A percentile compares a stretch with the other conserved stretches of the same genome.
phyloP scores from a whole-genome alignment of 225 moss, liverwort and hornwort genomes.

The Pseudisothecium myosuroides region DNA sequence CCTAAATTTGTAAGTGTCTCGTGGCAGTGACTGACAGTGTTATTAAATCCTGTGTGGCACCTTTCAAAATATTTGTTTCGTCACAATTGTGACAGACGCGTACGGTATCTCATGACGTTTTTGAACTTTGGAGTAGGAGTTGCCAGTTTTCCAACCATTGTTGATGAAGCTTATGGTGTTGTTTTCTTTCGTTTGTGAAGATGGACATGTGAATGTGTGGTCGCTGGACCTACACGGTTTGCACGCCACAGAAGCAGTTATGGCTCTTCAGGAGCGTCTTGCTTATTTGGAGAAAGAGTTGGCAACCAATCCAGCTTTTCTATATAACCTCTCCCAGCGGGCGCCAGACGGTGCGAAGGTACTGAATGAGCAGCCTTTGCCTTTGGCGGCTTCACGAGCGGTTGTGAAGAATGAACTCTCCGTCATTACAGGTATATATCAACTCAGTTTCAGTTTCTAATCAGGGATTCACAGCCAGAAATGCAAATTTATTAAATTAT shows the following conservation, averaged over 20 bases:
- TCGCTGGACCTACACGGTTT: conserved; percentile 51
- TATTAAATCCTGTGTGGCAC: not conserved
- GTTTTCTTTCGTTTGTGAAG: not conserved
- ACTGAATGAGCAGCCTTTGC: conserved; percentile 2
- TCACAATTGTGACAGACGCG: not conserved
- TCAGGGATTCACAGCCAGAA: not conserved
- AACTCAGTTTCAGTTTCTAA: not conserved
- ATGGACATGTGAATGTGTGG: conserved; percentile 33
- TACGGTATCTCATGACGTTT: not conserved
- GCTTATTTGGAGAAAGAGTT: conserved; percentile 34
- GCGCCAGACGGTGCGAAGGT: not conserved
- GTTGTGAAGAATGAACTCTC: conserved; percentile 24
- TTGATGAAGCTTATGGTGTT: not conserved
- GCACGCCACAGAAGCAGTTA: conserved; percentile 45
- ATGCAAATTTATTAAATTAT: not conserved
- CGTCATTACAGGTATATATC: conserved; percentile 31
- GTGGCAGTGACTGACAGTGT: not conserved
- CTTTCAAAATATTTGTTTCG: not conserved
- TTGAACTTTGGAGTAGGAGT: not conserved
- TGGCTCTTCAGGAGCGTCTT: conserved; percentile 40
- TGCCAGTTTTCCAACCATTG: not conserved
- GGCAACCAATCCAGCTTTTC: conserved; percentile 17
- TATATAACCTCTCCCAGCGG: not conserved
- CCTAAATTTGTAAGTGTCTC: not conserved
- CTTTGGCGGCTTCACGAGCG: conserved; percentile 27